Evolutionary conservation across 257 asterid species (phyloP).

Genomic region (Nicotiana sylvestris): DNA sequence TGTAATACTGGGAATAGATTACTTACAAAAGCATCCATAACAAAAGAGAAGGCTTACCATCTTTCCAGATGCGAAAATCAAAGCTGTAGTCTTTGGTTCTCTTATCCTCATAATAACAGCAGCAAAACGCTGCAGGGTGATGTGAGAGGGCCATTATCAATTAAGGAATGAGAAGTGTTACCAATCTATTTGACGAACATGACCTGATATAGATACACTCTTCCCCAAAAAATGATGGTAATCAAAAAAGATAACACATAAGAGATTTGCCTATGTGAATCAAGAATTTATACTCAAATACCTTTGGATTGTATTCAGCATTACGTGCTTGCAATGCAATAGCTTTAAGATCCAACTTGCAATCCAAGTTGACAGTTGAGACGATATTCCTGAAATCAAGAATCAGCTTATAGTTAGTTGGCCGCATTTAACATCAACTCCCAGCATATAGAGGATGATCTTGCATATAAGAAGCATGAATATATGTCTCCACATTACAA

Average conservation of each 20-base stretch:
- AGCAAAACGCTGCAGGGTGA: conserved; percentile 36
- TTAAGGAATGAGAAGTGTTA: not conserved
- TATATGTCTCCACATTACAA: not conserved
- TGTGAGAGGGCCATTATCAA: not conserved
- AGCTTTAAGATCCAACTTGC: conserved; percentile 20
- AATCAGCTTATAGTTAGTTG: not conserved
- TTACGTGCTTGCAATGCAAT: conserved; percentile 25
- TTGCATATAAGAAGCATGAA: no score
- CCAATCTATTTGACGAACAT: not conserved
- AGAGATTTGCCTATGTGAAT: no score
- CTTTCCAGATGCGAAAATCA: conserved; percentile 45
- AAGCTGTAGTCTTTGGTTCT: conserved; percentile 43
- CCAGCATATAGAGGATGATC: no score
- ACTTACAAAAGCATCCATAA: not conserved
- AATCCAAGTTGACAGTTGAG: conserved; percentile 21
- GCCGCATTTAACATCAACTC: not conserved
- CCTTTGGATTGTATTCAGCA: conserved; percentile 23
- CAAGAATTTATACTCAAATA: not conserved
- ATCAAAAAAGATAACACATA: no score
- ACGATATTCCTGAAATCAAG: conserved; percentile 17
- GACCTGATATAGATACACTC: not conserved
- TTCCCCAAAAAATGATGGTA: no score
- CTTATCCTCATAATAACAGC: conserved; percentile 48
- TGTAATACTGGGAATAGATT: no score
- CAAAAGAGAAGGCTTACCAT: conserved; percentile 25